Evolutionary conservation across 768 basidiomycete genomes (phyloP).

Genomic region (Imleria badia): DNA sequence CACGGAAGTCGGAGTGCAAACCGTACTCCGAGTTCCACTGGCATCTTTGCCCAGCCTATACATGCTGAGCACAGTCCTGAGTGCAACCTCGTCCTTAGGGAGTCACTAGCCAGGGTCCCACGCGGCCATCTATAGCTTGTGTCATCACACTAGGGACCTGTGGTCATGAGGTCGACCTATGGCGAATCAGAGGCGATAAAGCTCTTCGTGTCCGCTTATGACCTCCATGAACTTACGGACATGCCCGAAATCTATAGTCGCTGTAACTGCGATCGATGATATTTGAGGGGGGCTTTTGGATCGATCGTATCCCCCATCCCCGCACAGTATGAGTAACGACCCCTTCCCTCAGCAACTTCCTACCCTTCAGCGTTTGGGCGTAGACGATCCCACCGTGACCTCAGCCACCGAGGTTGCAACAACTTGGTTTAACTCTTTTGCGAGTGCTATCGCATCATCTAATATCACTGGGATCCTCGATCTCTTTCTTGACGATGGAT

Average conservation of each 20-base stretch:
- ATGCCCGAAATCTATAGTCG: neutral
- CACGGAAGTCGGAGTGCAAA: no score
- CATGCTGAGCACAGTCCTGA: no score
- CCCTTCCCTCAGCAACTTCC: slow-evolving; percentile 28
- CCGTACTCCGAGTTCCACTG: no score
- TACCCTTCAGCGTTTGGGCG: slow-evolving; percentile 28
- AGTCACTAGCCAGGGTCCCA: no score
- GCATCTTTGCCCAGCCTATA: no score
- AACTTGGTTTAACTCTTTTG: slow-evolving; percentile 26
- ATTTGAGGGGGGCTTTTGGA: neutral
- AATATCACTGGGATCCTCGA: slow-evolving; percentile 19
- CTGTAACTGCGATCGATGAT: neutral
- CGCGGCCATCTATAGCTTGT: no score
- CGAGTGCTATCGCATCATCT: slow-evolving; percentile 19
- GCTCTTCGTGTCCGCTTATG: no score
- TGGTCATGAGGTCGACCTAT: neutral
- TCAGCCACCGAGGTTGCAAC: slow-evolving; percentile 24
- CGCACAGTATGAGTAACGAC: slow-evolving; percentile 16
- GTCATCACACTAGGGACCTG: neutral
- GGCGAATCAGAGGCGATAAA: neutral
- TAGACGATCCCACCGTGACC: slow-evolving; percentile 18
- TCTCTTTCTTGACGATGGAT: slow-evolving; percentile 31
- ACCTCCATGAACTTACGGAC: no score
- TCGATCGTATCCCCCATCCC: neutral
- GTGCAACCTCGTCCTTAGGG: no score